These are phyloP conservation scores for Plasmodium falciparum DNA, from an alignment of 169 alveolate genomes.

Conservation along the genomic window DNA sequence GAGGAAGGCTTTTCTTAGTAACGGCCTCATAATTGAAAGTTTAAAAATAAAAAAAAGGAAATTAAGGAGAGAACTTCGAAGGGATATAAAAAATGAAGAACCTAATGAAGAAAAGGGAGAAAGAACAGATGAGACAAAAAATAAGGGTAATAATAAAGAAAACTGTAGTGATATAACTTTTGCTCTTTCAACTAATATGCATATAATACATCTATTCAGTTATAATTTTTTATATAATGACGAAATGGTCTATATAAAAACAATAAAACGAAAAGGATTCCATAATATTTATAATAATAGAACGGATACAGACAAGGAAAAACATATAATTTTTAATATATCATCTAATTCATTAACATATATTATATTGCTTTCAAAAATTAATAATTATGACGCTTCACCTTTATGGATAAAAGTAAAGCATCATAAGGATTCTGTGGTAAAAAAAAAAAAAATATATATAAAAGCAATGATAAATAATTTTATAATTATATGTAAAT, in stretches of 20 bases:
- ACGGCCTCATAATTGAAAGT: constrained; percentile 6
- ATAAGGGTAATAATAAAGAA: too few relatives aligned
- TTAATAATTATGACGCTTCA: too few relatives aligned
- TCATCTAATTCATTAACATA: constrained; percentile 8
- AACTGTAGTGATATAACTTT: background rate
- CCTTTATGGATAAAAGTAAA: too few relatives aligned
- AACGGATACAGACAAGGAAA: background rate
- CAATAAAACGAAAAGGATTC: background rate
- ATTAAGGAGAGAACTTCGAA: background rate
- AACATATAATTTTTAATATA: constrained; percentile 2
- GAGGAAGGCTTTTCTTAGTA: background rate
- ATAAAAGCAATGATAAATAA: too few relatives aligned
- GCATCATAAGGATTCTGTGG: too few relatives aligned
- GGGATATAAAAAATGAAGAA: too few relatives aligned
- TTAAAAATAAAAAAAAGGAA: background rate
- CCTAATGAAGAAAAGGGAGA: too few relatives aligned
- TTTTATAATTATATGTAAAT: too few relatives aligned
- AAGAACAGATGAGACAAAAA: too few relatives aligned
- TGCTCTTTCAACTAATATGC: background rate
- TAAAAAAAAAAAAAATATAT: too few relatives aligned
- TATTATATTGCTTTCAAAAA: background rate
- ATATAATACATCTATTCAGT: background rate
- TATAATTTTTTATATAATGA: background rate
- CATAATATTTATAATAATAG: background rate
- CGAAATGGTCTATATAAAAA: background rate